Evolutionary conservation across 176 grass and related monocot species (phyloP).

Genomic region (Lolium multiflorum): DNA sequence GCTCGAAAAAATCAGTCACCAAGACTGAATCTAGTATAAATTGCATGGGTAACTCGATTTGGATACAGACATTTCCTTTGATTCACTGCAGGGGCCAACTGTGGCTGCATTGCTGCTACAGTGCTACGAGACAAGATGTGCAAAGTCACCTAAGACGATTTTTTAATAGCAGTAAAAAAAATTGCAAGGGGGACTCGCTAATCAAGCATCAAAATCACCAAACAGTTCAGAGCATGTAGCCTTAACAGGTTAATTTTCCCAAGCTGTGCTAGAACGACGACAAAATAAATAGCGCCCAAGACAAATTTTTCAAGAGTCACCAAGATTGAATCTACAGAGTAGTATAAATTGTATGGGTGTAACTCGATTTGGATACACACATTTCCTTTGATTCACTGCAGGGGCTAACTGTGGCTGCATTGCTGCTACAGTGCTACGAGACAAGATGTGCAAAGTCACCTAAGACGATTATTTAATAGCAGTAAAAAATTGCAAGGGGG

Average conservation of each 20-base stretch:
- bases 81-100: not conserved
- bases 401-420: too few species aligned
- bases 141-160: not conserved
- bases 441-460: not conserved
- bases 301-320: not conserved
- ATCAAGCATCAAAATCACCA: conserved; percentile 35
- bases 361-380: too few species aligned
- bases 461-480: not conserved
- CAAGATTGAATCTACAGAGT: too few species aligned
- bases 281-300: not conserved
- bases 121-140: not conserved
- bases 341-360: too few species aligned
- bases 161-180: not conserved
- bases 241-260: conserved; percentile 14
- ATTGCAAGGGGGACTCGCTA: not conserved
- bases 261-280: not conserved
- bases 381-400: too few species aligned
- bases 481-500: not conserved
- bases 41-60: not conserved
- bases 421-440: not conserved
- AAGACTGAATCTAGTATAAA: not conserved
- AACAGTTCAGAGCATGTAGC: not conserved
- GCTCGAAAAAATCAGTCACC: not conserved
- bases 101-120: not conserved
- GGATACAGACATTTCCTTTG: not conserved